Conservation (phyloP, 2,329 filamentous ascomycete species). For the Stagonosporopsis chrysanthemi region DNA sequence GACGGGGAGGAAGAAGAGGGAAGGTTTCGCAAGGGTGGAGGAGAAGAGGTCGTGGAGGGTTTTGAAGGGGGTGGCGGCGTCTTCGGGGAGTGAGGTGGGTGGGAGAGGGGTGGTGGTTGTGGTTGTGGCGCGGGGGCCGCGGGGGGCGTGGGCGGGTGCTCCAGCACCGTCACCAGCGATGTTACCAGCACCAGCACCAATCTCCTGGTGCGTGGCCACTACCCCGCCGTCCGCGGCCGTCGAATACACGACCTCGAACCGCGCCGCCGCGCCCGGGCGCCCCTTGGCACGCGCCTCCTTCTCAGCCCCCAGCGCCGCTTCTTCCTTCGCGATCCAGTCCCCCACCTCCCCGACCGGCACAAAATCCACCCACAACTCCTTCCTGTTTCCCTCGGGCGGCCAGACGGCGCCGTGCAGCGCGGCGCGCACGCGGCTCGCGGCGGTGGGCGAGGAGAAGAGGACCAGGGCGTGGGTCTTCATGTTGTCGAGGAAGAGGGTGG, state of each 20-base stretch:
- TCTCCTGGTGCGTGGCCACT: constrained; percentile 42
- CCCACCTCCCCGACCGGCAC: constrained; percentile 76
- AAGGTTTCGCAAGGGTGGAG: constrained; percentile 68
- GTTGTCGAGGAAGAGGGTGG: constrained; percentile 70
- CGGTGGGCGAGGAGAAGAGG: constrained; percentile 70
- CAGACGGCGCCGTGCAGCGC: constrained; percentile 80
- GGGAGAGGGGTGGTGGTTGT: too few species aligned
- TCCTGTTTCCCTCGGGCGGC: constrained; percentile 86
- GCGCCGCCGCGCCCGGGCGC: constrained; percentile 28
- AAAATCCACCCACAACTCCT: constrained; percentile 88
- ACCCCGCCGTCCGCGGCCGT: constrained; percentile 28
- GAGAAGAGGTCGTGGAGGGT: constrained; percentile 67
- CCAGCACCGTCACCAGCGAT: constrained; percentile 24
- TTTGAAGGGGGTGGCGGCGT: constrained; percentile 52
- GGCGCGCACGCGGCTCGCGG: constrained; percentile 78
- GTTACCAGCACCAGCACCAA: constrained; percentile 38
- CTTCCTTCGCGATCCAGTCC: constrained; percentile 71
- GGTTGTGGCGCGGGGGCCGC: constrained; percentile 26
- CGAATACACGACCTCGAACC: constrained; percentile 44
- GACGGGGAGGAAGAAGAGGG: constrained; percentile 72
- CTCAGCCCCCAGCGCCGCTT: constrained; percentile 40
- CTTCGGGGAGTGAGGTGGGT: constrained; percentile 16
- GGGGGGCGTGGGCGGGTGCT: constrained; percentile 35
- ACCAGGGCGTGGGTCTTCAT: constrained; percentile 90
- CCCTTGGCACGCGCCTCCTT: constrained; percentile 37